Evolutionary conservation across 805 yeast genomes (phyloP), one percentile per base, ranked within the genome.

Genomic region (Wickerhamiella kazuoi): DNA sequence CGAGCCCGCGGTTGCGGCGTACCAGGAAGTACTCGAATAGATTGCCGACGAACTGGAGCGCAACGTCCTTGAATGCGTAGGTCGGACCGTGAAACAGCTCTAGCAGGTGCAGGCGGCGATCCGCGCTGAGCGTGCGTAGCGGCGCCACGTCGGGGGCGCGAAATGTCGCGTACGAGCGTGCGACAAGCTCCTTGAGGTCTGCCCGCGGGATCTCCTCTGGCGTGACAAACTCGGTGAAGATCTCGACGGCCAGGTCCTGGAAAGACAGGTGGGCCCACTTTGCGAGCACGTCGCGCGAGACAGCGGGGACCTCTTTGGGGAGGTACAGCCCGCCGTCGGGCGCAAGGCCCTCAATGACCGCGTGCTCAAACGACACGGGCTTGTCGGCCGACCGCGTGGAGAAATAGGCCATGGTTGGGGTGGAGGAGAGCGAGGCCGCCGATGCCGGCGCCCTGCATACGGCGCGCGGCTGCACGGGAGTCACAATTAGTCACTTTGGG

Each of bases 31-130:
- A 90, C 62, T 90, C 99, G 59, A 90, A 90, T 49, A 90, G 67
- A 65, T 90, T 90, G 50, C 99, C 99, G 36, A 90, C 93, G 60
- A 90, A 87, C 61, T 90, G 99, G 55, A 90, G 70, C 3, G 99
- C 99, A 47, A 90, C 98, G 59, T 90, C 99, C 62, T 90, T 90
- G 69, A 90, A 90, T 14, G 99, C 99, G 55, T 87, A 90, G 3
- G 99, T 90, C 47, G 99, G 99, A 29, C 99, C 99, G 56, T 90
- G 99, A 75, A 90, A 90, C 43, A 90, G 68, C 62, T 90, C 99
- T 53, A 90, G 68, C 41, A 90, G 63, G 56, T 81, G 78, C 44
- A 87, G 63, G 36, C 71, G 64, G 41, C 64, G 53, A 34, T 65
- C 64, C 47, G 76, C 75, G 44, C 79, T 70, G 38, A 78, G 66